Evolutionary conservation across 768 basidiomycete genomes (phyloP), one percentile per base, ranked within the genome.

Genomic region (Rhizopogon vulgaris): DNA sequence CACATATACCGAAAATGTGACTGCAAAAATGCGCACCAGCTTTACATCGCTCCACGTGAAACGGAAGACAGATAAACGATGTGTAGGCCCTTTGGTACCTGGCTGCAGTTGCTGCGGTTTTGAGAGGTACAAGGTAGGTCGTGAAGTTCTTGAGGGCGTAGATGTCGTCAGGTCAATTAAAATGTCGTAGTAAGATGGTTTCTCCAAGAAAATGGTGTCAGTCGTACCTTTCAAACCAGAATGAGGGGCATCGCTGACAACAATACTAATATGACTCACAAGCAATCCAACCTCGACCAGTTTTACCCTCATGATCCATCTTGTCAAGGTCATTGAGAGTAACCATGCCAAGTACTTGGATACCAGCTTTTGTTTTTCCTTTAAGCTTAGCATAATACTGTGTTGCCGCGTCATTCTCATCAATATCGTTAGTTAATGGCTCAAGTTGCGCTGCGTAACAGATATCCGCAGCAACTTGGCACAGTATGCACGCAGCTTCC

Each of bases 21-120:
- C 6, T 15, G 15, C 50, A 27, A 36, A 48, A 3, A 43, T 6
- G 68, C 80, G 51, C 52, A 87, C 85, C 40, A 90, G 71, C 65
- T 82, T 83, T 38, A 90, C 75, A 62, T 92, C 90, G 64, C 87
- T 90, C 87, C 90, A 92, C 1, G 88, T 80, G 61, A 90, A 91
- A 45, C 85, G 77, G 24, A 87, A 76, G 10, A 76, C 72, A 1
- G 80, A 80, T 17, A 90, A 74, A 4, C 77, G 73, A 64, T 84
- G 75, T 4, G 77, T 74, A 3, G 78, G 75, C 6, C 69, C 67
- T 48, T 71, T 68, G 3, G 68, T 56, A 25, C 60, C 63, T 6
- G 71, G 58, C 14, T 71, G 69, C 32, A 69, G 51, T 6, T 47
- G 64, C 6, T 75, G 61, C 0, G 73, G 72, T 60, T 78, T 79